Conservation (phyloP, 495 filamentous ascomycete genomes). For the Neurospora tetrasperma region DNA sequence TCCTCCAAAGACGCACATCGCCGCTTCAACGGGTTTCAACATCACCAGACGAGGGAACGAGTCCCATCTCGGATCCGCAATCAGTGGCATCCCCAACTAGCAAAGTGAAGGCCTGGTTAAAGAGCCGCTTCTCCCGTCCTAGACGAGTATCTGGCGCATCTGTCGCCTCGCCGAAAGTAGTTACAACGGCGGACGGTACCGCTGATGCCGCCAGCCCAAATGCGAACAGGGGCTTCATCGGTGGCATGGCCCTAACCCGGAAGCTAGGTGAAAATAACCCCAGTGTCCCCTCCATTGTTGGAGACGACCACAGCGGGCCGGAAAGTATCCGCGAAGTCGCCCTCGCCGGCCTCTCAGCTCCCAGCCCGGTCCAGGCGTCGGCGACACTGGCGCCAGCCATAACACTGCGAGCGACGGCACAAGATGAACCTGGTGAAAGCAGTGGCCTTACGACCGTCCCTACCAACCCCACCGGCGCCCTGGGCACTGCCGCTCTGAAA, state of each 20-base stretch:
- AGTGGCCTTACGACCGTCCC: neutral
- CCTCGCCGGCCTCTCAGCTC: conserved; percentile 32
- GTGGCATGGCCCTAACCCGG: conserved; percentile 31
- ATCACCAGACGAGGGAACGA: conserved; percentile 1
- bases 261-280: conserved; percentile 22
- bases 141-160: conserved; percentile 18
- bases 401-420: neutral
- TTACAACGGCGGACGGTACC: neutral
- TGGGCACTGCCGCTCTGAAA: neutral
- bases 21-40: conserved; percentile 11
- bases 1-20: conserved; percentile 7
- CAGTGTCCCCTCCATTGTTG: conserved; percentile 24
- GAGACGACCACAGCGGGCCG: conserved; percentile 14
- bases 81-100: conserved; percentile 17
- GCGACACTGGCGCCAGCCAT: neutral
- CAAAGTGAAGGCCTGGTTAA: conserved; percentile 52
- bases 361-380: conserved; percentile 12
- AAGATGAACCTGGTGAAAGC: conserved; percentile 9
- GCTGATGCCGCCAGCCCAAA: neutral
- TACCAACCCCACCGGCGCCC: neutral
- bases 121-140: conserved; percentile 39
- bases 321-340: conserved; percentile 41
- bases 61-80: conserved; percentile 5
- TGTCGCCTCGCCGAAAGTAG: neutral
- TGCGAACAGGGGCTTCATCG: conserved; percentile 32